phyloP scores from a whole-genome alignment of 345 rosid species.

The Kandelia obovata region DNA sequence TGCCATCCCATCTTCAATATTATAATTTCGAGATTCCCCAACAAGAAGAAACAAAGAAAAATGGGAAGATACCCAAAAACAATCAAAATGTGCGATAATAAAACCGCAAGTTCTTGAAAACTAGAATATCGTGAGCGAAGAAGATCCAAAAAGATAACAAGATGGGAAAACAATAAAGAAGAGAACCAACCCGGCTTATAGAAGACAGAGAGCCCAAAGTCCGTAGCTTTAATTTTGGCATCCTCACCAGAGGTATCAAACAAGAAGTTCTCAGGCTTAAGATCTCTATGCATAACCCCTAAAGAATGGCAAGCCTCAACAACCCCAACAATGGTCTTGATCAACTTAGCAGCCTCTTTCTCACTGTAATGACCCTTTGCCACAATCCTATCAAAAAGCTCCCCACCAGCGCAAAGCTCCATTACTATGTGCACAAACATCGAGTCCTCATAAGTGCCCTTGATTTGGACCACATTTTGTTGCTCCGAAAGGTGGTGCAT shows the following conservation, averaged over 20 bases:
- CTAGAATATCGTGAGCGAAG: no score
- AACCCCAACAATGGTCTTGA: slow-evolving; percentile 79
- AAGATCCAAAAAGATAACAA: no score
- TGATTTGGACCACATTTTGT: slow-evolving; percentile 60
- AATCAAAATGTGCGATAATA: background rate
- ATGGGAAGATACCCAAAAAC: background rate
- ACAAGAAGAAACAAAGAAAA: background rate
- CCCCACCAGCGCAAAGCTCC: slow-evolving; percentile 97
- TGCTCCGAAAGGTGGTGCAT: slow-evolving; percentile 78
- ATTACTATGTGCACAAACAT: slow-evolving; percentile 92
- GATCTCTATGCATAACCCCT: slow-evolving; percentile 97
- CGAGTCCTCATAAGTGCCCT: slow-evolving; percentile 84
- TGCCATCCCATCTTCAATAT: background rate
- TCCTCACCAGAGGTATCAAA: slow-evolving; percentile 68
- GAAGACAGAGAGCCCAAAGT: slow-evolving; percentile 88
- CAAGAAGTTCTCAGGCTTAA: slow-evolving; percentile 97
- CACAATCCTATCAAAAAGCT: slow-evolving; percentile 91
- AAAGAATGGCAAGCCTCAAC: slow-evolving; percentile 94
- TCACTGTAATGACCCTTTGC: slow-evolving; percentile 92
- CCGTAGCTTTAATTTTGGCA: slow-evolving; percentile 83
- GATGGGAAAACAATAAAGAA: no score
- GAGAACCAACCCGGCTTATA: slow-evolving; percentile 75
- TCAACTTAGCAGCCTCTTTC: slow-evolving; percentile 78
- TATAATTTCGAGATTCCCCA: background rate
- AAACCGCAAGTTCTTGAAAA: no score